Evolutionary conservation across 2,329 filamentous ascomycete genomes (phyloP), one percentile per base, ranked within the genome.

Genomic region (Ascochyta lentis): DNA sequence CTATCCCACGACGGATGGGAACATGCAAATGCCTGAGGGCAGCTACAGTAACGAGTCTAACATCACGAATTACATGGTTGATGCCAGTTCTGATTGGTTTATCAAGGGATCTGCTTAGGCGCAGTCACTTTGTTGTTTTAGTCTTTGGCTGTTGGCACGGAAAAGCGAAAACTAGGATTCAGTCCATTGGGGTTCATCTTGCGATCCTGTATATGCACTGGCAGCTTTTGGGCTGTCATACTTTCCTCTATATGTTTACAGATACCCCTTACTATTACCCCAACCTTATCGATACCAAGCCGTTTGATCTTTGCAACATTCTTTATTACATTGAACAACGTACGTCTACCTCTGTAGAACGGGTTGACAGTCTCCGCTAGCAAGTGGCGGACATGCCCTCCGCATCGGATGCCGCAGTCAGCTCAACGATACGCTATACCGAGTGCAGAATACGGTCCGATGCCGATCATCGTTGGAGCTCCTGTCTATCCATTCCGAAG

Each of bases 51-150:
- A 89, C 54, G 87, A 90, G 72, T 90, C 89, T 65, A 91, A 91
- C 65, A 91, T 91, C 56, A 90, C 87, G 41, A 90, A 91, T 66
- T 91, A 89, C 65, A 90, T 89, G 84, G 83, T 90, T 27, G 88
- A 91, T 75, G 86, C 85, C 2, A 89, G 84, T 64, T 86, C 86
- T 58, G 89, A 91, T 71, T 91, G 89, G 89, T 81, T 91, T n/a
- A 88, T 68, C 39, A 68, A 68, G 45, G 64, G 66, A 13, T 45
- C 66, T 6, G 60, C 60, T 16, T 67, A 43, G 39, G 8, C 13
- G 16, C 10, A 16, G 12, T 26, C 29, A n/a, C 5, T 8, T 26
- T 19, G 4, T n/a, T 35, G 13, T 24, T 33, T 22, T 13, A 4
- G 3, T 16, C 6, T 4, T 39, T 5, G 19, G 7, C 3, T 15